phyloP scores from a whole-genome alignment of 768 basidiomycete species.

The Tephrocybe rancida region DNA sequence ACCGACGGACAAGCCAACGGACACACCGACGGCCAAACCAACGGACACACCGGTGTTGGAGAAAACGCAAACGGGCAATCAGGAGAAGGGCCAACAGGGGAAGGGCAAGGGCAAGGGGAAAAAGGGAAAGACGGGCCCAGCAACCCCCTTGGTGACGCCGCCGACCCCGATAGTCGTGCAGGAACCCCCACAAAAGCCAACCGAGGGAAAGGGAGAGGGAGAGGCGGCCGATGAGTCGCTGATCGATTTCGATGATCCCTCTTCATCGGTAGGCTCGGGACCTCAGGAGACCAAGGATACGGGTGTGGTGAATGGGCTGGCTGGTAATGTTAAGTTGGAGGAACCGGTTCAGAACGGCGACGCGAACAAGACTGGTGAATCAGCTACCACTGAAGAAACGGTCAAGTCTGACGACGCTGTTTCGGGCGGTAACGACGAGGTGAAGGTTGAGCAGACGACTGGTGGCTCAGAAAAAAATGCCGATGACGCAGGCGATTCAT shows the following conservation, averaged over 20 bases:
- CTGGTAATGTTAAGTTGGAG: not conserved
- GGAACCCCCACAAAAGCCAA: not conserved
- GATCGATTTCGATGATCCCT: not conserved
- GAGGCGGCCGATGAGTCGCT: not conserved
- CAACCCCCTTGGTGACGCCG: not conserved
- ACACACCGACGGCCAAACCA: not conserved
- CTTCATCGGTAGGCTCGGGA: not conserved
- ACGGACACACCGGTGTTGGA: not conserved
- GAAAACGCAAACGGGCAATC: not conserved
- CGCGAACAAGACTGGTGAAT: not conserved
- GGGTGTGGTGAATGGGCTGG: not conserved
- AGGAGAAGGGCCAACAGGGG: not conserved
- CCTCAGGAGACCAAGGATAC: not conserved
- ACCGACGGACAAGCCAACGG: constrained; percentile 4
- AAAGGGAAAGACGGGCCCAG: not conserved
- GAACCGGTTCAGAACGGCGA: constrained; percentile 1
- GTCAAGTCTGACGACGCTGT: not conserved
- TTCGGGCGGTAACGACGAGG: not conserved
- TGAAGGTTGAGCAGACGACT: not conserved
- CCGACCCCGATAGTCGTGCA: not conserved
- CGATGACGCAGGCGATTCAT: constrained; percentile 6
- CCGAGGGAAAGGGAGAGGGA: not conserved
- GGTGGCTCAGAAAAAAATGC: not conserved
- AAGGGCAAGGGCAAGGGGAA: not conserved
- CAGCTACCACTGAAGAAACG: not conserved